Percentiles rank a stretch among this genome's conserved stretches.
Conservation (phyloP, 2,329 filamentous ascomycete species). For the Paraphoma chrysanthemicola region DNA sequence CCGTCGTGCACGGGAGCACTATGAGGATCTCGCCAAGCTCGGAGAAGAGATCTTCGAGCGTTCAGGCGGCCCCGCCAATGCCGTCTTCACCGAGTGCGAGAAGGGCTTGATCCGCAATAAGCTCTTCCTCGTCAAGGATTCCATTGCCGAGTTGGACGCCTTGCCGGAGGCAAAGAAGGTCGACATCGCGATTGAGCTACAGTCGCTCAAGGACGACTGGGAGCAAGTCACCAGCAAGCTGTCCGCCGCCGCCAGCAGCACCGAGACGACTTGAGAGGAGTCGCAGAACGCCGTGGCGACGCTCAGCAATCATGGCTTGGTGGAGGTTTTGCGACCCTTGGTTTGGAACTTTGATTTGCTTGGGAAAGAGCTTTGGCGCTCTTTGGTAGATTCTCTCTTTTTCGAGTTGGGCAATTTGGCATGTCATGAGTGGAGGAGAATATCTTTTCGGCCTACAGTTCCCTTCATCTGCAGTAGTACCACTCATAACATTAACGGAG, state of each 20-base stretch:
- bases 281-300: constrained; percentile 96
- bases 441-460: no score
- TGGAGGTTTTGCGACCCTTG: background rate
- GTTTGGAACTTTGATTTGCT: background rate
- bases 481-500: no score
- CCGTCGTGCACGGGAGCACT: constrained; percentile 1
- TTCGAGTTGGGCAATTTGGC: no score
- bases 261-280: constrained; percentile 80
- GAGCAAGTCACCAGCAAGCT: background rate
- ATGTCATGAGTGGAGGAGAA: no score
- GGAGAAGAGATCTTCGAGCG: no score
- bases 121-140: background rate
- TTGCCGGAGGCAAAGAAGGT: background rate
- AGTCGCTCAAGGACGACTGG: background rate
- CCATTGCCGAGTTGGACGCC: background rate
- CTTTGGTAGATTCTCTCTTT: no score
- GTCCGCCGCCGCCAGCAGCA: background rate
- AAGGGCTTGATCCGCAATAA: background rate
- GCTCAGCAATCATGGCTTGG: constrained; percentile 82
- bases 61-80: background rate
- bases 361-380: no score
- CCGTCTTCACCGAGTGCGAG: background rate
- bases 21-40: background rate
- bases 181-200: background rate
- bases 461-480: no score